These are phyloP conservation scores for Candida frijolesensis DNA, from an alignment of 1,139 yeast species.

Conservation along the genomic window DNA sequence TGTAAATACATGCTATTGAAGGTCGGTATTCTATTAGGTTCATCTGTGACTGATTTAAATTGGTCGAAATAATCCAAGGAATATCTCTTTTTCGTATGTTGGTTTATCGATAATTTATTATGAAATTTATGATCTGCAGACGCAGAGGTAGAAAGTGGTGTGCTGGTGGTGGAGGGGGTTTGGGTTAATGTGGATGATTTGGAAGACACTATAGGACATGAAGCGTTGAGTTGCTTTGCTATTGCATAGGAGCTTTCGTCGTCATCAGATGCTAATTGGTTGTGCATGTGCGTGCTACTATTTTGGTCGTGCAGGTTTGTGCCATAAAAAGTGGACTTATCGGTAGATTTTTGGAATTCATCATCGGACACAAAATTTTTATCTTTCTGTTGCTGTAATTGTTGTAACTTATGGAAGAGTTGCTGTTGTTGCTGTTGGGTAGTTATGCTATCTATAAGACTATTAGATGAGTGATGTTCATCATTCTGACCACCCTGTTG, in stretches of 20 bases:
- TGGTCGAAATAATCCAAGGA: conserved; percentile 14
- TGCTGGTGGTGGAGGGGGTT: not conserved
- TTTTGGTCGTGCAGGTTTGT: conserved; percentile 3
- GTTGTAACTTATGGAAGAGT: conserved; percentile 11
- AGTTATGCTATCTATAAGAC: conserved; percentile 3
- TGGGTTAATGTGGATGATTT: not conserved
- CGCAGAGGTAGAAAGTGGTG: not conserved
- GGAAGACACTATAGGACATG: conserved; percentile 1
- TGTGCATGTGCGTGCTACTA: not conserved
- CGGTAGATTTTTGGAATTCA: conserved; percentile 9
- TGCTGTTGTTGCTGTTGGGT: conserved; percentile 13
- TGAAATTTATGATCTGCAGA: not conserved
- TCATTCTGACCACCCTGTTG: conserved; percentile 6
- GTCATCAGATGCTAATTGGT: conserved; percentile 1
- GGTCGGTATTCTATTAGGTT: conserved; percentile 16
- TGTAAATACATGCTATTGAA: conserved; percentile 46
- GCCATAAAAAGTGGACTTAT: conserved; percentile 12
- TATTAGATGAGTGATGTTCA: conserved; percentile 7
- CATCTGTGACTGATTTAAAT: not conserved
- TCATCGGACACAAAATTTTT: conserved; percentile 8
- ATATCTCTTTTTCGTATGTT: conserved; percentile 6
- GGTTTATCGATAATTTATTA: conserved; percentile 7
- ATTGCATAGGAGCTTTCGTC: not conserved
- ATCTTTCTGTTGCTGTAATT: conserved; percentile 12
- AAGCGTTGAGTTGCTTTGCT: not conserved